A percentile compares a stretch with the other conserved stretches of the same genome.
These are phyloP conservation scores for Micractinium conductrix DNA, from an alignment of 139 green algal genomes.

Conservation along the genomic window DNA sequence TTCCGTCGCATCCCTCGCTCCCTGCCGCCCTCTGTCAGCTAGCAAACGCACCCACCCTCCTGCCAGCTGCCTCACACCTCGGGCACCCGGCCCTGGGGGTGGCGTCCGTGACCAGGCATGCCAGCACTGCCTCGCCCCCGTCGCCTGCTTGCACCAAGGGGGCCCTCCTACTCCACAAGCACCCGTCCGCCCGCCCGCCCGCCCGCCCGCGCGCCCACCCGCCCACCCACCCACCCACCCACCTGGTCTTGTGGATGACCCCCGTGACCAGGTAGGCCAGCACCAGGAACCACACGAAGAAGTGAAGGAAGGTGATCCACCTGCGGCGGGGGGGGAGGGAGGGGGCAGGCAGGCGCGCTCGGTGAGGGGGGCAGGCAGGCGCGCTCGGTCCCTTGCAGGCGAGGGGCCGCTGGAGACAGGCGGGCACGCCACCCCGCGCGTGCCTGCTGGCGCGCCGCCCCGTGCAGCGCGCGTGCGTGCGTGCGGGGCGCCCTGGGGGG, in stretches of 20 bases:
- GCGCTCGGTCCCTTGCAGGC: neutral
- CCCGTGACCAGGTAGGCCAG: neutral
- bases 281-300: constrained; percentile 38
- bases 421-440: too few relatives aligned
- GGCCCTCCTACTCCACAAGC: neutral
- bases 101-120: too few relatives aligned
- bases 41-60: neutral
- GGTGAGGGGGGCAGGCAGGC: neutral
- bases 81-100: neutral
- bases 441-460: too few relatives aligned
- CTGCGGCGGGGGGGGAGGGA: neutral
- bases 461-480: too few relatives aligned
- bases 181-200: neutral
- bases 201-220: neutral
- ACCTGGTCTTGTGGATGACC: constrained; percentile 23
- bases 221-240: neutral
- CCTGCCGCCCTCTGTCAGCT: neutral
- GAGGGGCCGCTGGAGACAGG: neutral
- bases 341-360: too few relatives aligned
- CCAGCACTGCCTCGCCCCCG: too few relatives aligned
- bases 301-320: constrained; percentile 38
- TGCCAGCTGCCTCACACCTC: neutral
- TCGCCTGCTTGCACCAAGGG: neutral
- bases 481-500: too few relatives aligned
- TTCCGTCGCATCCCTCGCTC: neutral